phyloP scores from a whole-genome alignment of 805 yeast species.

The Metschnikowia rubicola region DNA sequence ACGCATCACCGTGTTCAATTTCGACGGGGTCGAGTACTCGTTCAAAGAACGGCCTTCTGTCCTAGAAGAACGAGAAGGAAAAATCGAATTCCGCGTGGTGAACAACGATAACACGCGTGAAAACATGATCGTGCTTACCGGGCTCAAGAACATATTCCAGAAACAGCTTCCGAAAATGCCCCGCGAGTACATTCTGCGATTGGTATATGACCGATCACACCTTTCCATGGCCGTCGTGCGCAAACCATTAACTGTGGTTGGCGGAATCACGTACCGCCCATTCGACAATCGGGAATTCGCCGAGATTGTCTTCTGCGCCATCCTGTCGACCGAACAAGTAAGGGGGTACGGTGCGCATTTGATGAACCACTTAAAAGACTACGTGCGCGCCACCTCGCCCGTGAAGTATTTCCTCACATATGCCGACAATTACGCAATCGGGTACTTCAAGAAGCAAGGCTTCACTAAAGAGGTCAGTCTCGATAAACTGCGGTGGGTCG shows the following conservation, averaged over 20 bases:
- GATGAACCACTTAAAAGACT: slow-evolving; percentile 97
- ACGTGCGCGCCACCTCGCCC: slow-evolving; percentile 82
- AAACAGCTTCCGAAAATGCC: slow-evolving; percentile 99
- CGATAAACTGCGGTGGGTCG: slow-evolving; percentile 91
- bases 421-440: slow-evolving; percentile 98
- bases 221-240: slow-evolving; percentile 94
- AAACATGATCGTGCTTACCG: slow-evolving; percentile 87
- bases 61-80: slow-evolving; percentile 87
- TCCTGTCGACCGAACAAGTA: slow-evolving; percentile 95
- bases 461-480: slow-evolving; percentile 91
- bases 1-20: slow-evolving; percentile 48
- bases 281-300: slow-evolving; percentile 89
- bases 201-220: slow-evolving; percentile 93
- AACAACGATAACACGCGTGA: slow-evolving; percentile 90
- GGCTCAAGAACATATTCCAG: slow-evolving; percentile 92
- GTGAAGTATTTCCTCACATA: slow-evolving; percentile 86
- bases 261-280: slow-evolving; percentile 96
- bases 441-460: slow-evolving; percentile 97
- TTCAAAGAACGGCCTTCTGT: slow-evolving; percentile 94
- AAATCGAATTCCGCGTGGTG: slow-evolving; percentile 92
- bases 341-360: slow-evolving; percentile 98
- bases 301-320: slow-evolving; percentile 98
- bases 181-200: slow-evolving; percentile 87
- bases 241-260: slow-evolving; percentile 91
- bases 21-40: slow-evolving; percentile 76